Conservation (phyloP, 257 asterid species). For the Plantago major region DNA sequence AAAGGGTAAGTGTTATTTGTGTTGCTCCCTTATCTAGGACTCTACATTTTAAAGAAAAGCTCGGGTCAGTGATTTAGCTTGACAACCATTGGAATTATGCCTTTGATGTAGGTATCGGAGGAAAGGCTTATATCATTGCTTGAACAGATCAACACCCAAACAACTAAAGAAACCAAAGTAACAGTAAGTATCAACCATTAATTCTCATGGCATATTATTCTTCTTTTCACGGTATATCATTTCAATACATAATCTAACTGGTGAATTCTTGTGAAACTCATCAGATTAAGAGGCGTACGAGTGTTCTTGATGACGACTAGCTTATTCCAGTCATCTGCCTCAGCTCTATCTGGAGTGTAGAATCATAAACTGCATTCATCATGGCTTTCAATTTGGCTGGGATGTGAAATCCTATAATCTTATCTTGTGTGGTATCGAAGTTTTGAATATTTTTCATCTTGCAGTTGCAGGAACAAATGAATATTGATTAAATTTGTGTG, state of each 20-base stretch:
- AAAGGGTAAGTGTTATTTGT: conserved; percentile 45
- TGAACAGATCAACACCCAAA: conserved; percentile 95
- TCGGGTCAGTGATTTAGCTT: background rate
- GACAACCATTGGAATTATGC: conserved; percentile 5
- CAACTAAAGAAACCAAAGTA: conserved; percentile 85
- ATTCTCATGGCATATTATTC: conserved; percentile 6
- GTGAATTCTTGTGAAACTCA: conserved; percentile 12
- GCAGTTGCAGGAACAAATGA: background rate
- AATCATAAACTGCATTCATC: conserved; percentile 9
- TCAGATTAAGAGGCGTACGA: conserved; percentile 84
- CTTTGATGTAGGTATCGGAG: conserved; percentile 66
- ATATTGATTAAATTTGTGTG: background rate
- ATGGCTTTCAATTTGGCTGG: conserved; percentile 6
- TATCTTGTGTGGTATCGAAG: background rate
- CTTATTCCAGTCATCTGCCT: conserved; percentile 10
- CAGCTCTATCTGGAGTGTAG: conserved; percentile 8
- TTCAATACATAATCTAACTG: background rate
- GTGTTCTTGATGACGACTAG: conserved; percentile 86
- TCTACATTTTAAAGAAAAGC: too few species aligned
- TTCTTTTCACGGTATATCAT: background rate
- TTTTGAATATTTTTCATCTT: background rate
- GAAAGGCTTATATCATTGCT: conserved; percentile 84
- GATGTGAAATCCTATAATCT: conserved; percentile 7
- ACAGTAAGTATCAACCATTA: conserved; percentile 51
- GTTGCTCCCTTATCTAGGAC: background rate